A percentile compares a stretch with the other conserved stretches of the same genome.
Conservation (phyloP, 352 stramenopile species). For the Phytophthora brassicae region DNA sequence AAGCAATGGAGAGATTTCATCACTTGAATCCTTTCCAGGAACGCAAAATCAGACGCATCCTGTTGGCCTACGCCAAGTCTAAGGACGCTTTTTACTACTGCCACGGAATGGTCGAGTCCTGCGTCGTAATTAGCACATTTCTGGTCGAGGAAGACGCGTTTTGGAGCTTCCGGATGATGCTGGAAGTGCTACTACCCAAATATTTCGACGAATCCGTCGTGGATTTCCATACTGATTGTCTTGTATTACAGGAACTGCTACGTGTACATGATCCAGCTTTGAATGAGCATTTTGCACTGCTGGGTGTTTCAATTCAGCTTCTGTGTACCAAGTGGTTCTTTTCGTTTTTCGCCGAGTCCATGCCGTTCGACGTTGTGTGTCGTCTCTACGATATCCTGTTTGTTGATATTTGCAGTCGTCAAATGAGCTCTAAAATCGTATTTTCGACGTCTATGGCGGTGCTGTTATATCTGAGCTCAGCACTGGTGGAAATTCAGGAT, state of each 20-base stretch:
- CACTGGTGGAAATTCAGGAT: constrained; percentile 72
- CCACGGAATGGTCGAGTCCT: constrained; percentile 84
- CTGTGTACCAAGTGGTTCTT: constrained; percentile 87
- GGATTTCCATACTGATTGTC: constrained; percentile 82
- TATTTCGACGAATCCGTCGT: constrained; percentile 82
- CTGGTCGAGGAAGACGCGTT: constrained; percentile 79
- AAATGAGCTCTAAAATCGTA: constrained; percentile 62
- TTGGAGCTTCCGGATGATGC: constrained; percentile 70
- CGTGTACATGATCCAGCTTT: constrained; percentile 49
- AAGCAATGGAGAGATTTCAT: constrained; percentile 77
- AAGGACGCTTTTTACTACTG: constrained; percentile 81
- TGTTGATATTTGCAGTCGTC: constrained; percentile 60
- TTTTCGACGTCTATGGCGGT: constrained; percentile 74
- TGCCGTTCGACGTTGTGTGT: constrained; percentile 80
- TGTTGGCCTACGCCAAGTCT: constrained; percentile 77
- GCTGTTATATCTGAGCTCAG: constrained; percentile 73
- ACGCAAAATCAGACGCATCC: constrained; percentile 80
- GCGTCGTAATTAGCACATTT: constrained; percentile 75
- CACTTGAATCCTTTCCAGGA: constrained; percentile 84
- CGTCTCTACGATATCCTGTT: constrained; percentile 78
- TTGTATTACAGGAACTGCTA: constrained; percentile 78
- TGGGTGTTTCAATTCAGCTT: constrained; percentile 74
- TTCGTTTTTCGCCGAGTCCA: constrained; percentile 82
- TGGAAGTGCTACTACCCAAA: constrained; percentile 75
- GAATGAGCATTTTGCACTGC: constrained; percentile 53